phyloP scores from a whole-genome alignment of 108 stramenopile species.

The Skeletonema potamos region DNA sequence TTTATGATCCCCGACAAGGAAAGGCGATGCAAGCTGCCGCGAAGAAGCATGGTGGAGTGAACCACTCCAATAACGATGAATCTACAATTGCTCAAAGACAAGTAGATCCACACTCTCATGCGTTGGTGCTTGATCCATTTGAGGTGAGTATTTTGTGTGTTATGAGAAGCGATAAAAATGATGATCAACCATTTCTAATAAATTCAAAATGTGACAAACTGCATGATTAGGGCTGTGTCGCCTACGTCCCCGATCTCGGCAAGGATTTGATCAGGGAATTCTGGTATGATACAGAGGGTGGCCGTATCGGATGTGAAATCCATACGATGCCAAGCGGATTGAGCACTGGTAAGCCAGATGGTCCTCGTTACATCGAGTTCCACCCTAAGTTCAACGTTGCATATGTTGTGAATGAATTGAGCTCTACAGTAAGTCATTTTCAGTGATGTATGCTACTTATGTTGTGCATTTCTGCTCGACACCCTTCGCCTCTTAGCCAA shows the following conservation, averaged over 20 bases:
- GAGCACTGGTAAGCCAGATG: slow-evolving; percentile 85
- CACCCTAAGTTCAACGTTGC: slow-evolving; percentile 85
- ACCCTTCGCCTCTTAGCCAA: background rate
- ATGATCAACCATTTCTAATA: too few relatives aligned
- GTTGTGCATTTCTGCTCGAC: background rate
- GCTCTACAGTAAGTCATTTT: slow-evolving; percentile 66
- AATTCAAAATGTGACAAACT: too few relatives aligned
- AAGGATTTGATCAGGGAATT: slow-evolving; percentile 87
- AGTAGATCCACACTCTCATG: slow-evolving; percentile 95
- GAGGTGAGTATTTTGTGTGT: slow-evolving; percentile 72
- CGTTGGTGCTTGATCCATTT: slow-evolving; percentile 91
- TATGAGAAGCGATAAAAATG: too few relatives aligned
- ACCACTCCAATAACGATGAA: slow-evolving; percentile 87
- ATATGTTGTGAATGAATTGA: slow-evolving; percentile 92
- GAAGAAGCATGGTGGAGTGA: slow-evolving; percentile 73
- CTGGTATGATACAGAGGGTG: slow-evolving; percentile 63
- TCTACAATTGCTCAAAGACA: slow-evolving; percentile 83
- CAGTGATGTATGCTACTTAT: background rate
- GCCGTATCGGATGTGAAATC: slow-evolving; percentile 65
- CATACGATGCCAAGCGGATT: slow-evolving; percentile 79
- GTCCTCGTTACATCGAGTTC: slow-evolving; percentile 90
- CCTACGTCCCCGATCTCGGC: slow-evolving; percentile 90
- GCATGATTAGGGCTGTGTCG: slow-evolving; percentile 43
- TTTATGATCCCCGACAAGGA: slow-evolving; percentile 53
- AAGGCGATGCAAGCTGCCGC: slow-evolving; percentile 64